Percentiles rank a stretch among this genome's conserved stretches.
Conservation (phyloP, 805 yeast species). For the Hanseniaspora singularis region DNA sequence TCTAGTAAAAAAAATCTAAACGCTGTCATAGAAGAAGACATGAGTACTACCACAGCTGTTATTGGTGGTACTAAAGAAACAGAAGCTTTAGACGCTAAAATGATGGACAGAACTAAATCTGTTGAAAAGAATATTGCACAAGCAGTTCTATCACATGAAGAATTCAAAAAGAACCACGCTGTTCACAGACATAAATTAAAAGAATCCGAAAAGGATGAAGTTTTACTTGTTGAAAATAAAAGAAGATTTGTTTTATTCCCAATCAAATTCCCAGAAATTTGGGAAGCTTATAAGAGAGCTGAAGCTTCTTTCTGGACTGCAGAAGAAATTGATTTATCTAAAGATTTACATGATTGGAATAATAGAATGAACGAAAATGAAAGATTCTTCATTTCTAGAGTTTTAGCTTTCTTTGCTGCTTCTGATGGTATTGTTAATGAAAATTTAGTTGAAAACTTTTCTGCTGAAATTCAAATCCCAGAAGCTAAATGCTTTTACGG, state of each 20-base stretch:
- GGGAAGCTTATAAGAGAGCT: conserved; percentile 98
- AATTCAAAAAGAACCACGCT: conserved; percentile 49
- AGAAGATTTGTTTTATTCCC: conserved; percentile 90
- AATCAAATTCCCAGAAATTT: conserved; percentile 89
- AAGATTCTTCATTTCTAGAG: conserved; percentile 82
- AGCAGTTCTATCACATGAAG: conserved; percentile 35
- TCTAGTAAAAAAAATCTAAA: conserved; percentile 31
- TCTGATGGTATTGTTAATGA: conserved; percentile 98
- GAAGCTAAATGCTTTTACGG: conserved; percentile 99
- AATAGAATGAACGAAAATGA: conserved; percentile 79
- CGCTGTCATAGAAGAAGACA: conserved; percentile 31
- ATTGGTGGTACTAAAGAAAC: conserved; percentile 18
- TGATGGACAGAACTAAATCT: conserved; percentile 5
- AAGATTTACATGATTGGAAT: conserved; percentile 90
- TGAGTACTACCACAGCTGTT: conserved; percentile 14
- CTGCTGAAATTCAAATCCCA: conserved; percentile 92
- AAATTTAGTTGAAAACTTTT: conserved; percentile 91
- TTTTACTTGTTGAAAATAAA: conserved; percentile 71
- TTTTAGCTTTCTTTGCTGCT: conserved; percentile 95
- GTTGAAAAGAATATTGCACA: conserved; percentile 23
- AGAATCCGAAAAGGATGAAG: conserved; percentile 76
- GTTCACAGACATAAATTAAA: conserved; percentile 63
- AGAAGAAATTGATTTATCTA: conserved; percentile 91
- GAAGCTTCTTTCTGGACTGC: conserved; percentile 99
- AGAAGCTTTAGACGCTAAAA: conserved; percentile 16